These are phyloP conservation scores for Phenoliferia sp. DNA, from an alignment of 1,284 basidiomycete species.

Conservation along the genomic window DNA sequence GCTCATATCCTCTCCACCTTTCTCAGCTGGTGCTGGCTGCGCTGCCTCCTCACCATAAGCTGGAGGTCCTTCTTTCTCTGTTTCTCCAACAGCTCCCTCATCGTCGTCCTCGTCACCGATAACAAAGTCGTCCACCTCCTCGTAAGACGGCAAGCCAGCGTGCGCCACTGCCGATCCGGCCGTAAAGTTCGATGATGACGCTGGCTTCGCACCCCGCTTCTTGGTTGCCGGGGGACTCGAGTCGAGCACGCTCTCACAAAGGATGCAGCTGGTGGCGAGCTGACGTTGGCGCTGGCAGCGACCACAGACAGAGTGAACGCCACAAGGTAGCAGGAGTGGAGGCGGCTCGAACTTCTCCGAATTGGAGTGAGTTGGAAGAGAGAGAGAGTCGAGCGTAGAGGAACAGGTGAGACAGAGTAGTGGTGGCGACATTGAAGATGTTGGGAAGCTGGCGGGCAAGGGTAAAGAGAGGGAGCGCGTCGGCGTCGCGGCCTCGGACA, in stretches of 20 bases:
- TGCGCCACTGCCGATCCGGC: conserved; percentile 5
- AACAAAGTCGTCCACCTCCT: conserved; percentile 52
- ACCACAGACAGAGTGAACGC: conserved; percentile 12
- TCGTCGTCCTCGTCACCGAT: conserved; percentile 59
- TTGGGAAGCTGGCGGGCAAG: no score
- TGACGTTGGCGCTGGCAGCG: conserved; percentile 1
- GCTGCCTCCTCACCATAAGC: conserved; percentile 5
- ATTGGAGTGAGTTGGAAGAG: not conserved
- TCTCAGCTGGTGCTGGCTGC: not conserved
- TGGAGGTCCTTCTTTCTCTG: conserved; percentile 6
- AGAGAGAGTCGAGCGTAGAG: conserved; percentile 1
- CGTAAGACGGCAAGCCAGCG: not conserved
- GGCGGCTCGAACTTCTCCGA: conserved; percentile 14
- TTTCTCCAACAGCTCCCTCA: conserved; percentile 41
- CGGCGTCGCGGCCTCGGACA: no score
- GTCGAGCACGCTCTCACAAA: not conserved
- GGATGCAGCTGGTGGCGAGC: conserved; percentile 1
- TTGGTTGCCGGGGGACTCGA: not conserved
- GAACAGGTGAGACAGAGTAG: conserved; percentile 24
- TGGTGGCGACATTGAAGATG: not conserved
- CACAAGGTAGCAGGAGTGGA: conserved; percentile 11
- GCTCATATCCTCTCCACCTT: conserved; percentile 42
- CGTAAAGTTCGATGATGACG: not conserved
- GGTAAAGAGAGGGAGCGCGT: no score
- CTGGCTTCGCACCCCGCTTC: not conserved